Conservation (phyloP, 257 asterid genomes). For the Fraxinus excelsior region DNA sequence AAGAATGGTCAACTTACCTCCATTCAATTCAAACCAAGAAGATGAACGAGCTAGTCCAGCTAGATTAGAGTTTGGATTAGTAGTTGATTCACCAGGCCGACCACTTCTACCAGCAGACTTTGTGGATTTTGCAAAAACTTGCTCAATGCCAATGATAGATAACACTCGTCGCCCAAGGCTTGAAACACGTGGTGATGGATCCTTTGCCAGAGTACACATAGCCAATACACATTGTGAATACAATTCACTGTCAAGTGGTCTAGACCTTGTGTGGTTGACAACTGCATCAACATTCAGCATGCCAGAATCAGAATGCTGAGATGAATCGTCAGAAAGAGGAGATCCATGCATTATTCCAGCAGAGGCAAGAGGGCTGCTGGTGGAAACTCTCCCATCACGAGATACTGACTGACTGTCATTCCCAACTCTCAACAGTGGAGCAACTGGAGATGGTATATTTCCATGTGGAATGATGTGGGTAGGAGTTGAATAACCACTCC, state of each 20-base stretch:
- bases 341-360: slow-evolving; percentile 94
- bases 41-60: slow-evolving; percentile 93
- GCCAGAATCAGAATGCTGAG: slow-evolving; percentile 94
- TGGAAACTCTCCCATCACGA: slow-evolving; percentile 84
- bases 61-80: slow-evolving; percentile 50
- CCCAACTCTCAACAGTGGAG: slow-evolving; percentile 68
- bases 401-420: slow-evolving; percentile 54
- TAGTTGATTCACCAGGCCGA: slow-evolving; percentile 57
- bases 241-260: slow-evolving; percentile 75
- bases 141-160: slow-evolving; percentile 91
- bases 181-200: slow-evolving; percentile 95
- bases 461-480: slow-evolving; percentile 73
- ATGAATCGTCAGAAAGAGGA: slow-evolving; percentile 93
- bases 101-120: slow-evolving; percentile 40
- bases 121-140: slow-evolving; percentile 78
- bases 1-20: slow-evolving; percentile 47
- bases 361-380: slow-evolving; percentile 86
- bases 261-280: slow-evolving; percentile 63
- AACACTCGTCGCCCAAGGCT: slow-evolving; percentile 82
- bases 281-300: slow-evolving; percentile 74
- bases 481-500: slow-evolving; percentile 84
- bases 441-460: slow-evolving; percentile 66
- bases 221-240: slow-evolving; percentile 85
- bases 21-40: slow-evolving; percentile 92
- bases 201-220: slow-evolving; percentile 91